Conservation (phyloP, 169 alveolate genomes). For the Amoebophrya sp. region DNA sequence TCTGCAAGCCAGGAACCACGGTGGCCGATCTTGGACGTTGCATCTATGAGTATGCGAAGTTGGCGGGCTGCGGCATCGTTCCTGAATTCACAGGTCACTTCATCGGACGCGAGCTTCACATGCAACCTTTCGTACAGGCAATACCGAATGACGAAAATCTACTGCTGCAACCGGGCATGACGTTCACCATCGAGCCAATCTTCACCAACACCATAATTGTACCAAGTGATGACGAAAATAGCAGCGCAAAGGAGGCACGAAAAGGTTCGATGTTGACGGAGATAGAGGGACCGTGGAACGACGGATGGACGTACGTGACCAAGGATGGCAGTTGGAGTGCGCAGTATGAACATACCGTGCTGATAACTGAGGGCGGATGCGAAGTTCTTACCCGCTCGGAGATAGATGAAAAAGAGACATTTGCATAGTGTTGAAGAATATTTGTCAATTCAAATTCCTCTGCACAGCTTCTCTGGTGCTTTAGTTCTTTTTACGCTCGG, state of each 20-base stretch:
- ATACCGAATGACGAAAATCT: conserved; percentile 54
- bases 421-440: background rate
- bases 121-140: conserved; percentile 78
- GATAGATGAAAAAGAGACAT: background rate
- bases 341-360: conserved; percentile 82
- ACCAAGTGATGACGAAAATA: too few species aligned
- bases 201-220: conserved; percentile 71
- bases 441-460: too few species aligned
- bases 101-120: conserved; percentile 80
- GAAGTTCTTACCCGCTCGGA: conserved; percentile 67
- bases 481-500: too few species aligned
- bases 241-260: too few species aligned
- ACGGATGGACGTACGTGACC: conserved; percentile 81
- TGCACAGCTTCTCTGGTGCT: too few species aligned
- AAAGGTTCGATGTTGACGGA: conserved; percentile 60
- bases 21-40: conserved; percentile 73
- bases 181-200: conserved; percentile 82
- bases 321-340: conserved; percentile 74
- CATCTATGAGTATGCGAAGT: conserved; percentile 50
- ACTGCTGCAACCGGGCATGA: conserved; percentile 66
- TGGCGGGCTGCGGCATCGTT: background rate
- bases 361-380: conserved; percentile 72
- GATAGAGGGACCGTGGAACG: conserved; percentile 68
- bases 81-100: conserved; percentile 84
- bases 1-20: conserved; percentile 75